Base-by-base conservation (phyloP, 768 basidiomycete species). In the Coprinopsis strossmayeri region DNA sequence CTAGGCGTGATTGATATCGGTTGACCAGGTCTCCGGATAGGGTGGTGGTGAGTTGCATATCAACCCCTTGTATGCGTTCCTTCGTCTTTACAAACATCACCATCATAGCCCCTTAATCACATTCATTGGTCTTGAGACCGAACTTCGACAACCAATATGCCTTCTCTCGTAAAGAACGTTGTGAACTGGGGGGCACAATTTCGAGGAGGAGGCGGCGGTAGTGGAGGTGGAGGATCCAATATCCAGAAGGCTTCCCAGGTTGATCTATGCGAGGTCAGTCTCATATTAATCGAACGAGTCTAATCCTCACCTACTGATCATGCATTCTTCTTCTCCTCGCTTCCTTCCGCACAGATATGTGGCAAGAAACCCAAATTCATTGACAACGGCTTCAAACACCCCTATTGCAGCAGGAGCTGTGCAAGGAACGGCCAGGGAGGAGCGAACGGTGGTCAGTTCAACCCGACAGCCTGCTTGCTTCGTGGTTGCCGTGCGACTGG, bases 401-500 rank as follows among this genome's bases (percentile, higher is more conserved):
- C 74, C 26, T 84, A 76, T 59, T 83, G 81, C 57, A 72, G 82
- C 55, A 77, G 71, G 54, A 79, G 73, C 43, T 83, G 81, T 58
- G 81, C 81, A 46, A 69, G 77, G 39, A 72, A 64, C 52, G 71
- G 67, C 34, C 50, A 48, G 38, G 63, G 67, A 50, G 69, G 64
- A n/a, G n/a, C n/a, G n/a, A n/a, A n/a, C n/a, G n/a, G n/a, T n/a
- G n/a, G n/a, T n/a, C n/a, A n/a, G 34, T 56, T 64, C 34, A 67
- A 59, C 50, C 64, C 70, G 17, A 60, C 62, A 15, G 65, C 67
- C 17, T 83, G 81, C 58, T 49, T 61, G 20, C 70, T 82, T 57
- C 72, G 62, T 49, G 74, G 72, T 32, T 83, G 81, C 55, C 74
- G 69, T 54, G 69, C 72, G 32, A 68, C 73, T 28, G 73, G 75